Evolutionary conservation across 257 asterid genomes (phyloP), one percentile per base, ranked within the genome.

Genomic region (Cordia subcordata): DNA sequence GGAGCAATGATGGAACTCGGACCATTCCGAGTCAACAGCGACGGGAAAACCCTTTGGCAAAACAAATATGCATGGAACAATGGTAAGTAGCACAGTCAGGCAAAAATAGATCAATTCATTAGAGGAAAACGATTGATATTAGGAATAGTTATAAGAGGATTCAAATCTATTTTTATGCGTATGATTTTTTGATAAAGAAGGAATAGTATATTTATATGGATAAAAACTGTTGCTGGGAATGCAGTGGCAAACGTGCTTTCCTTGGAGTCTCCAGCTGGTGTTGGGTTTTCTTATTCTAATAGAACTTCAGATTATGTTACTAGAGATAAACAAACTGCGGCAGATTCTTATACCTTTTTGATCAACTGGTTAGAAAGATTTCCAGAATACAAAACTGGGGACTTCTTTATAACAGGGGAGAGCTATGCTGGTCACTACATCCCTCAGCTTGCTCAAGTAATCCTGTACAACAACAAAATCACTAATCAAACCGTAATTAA

Each of bases 341-440:
- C 69, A 12, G 94, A 84, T 73, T 33, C 85, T 8, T 82, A 80
- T 0, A 62, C 67, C 0, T 68, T 68, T 52, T 38, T 68, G 8
- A 0, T 68, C 8, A 68, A 68, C 58, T 68, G 74, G 74, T 62
- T 62, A 33, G 58, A 68, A 17, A 62, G 60, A 50, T 68, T 61
- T 49, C 69, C 74, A 10, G 63, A 68, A 35, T 68, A 61, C 55
- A 54, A 68, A 56, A 39, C 35, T 10, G 17, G 73, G 1, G 49
- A 68, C 10, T 68, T 68, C 13, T 68, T 18, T 53, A 68, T 68
- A 13, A n/a, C 27, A 6, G 73, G 73, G 38, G 73, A 68, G 49
- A 61, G 67, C 21, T 61, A 68, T 61, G 73, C 68, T 3, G 73
- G 73, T 4, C 66, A 67, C 13, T 67, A 50, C 0, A 54, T 63